Evolutionary conservation across 2,329 filamentous ascomycete genomes (phyloP).

Genomic region (Phyllosticta paracitricarpa): DNA sequence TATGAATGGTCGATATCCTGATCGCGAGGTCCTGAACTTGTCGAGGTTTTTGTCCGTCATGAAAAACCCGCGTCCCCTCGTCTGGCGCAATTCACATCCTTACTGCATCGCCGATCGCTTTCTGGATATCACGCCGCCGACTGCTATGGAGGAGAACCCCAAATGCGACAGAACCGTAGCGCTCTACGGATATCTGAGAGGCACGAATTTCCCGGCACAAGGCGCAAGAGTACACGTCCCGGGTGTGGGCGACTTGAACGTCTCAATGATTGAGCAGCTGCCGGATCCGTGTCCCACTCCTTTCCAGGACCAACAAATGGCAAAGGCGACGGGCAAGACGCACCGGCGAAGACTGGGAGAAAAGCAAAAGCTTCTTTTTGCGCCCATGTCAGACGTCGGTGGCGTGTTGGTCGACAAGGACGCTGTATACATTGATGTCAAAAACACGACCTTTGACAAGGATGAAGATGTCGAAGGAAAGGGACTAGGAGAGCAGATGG

Average conservation of each 20-base stretch:
- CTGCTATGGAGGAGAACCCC: constrained; percentile 74
- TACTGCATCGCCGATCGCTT: constrained; percentile 92
- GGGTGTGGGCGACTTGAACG: constrained; percentile 79
- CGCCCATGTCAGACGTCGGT: constrained; percentile 96
- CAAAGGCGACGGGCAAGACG: constrained; percentile 74
- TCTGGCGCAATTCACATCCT: constrained; percentile 94
- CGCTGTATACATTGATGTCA: constrained; percentile 79
- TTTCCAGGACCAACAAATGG: constrained; percentile 74
- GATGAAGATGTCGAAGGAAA: constrained; percentile 56
- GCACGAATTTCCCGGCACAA: constrained; percentile 82
- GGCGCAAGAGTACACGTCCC: constrained; percentile 86
- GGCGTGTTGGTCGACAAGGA: constrained; percentile 95
- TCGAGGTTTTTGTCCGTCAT: constrained; percentile 94
- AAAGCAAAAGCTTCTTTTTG: constrained; percentile 93
- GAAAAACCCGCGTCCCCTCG: constrained; percentile 94
- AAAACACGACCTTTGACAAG: constrained; percentile 59
- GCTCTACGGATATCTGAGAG: constrained; percentile 84
- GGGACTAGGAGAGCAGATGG: constrained; percentile 91
- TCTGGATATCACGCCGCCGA: constrained; percentile 88
- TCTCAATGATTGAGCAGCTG: constrained; percentile 73
- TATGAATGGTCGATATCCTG: constrained; percentile 91
- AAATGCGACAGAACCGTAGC: constrained; percentile 88
- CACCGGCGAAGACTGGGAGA: constrained; percentile 75
- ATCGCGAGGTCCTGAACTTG: constrained; percentile 91
- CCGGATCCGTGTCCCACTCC: constrained; percentile 95